Conservation (phyloP, 2,329 filamentous ascomycete genomes). For the Colletotrichum limetticola region DNA sequence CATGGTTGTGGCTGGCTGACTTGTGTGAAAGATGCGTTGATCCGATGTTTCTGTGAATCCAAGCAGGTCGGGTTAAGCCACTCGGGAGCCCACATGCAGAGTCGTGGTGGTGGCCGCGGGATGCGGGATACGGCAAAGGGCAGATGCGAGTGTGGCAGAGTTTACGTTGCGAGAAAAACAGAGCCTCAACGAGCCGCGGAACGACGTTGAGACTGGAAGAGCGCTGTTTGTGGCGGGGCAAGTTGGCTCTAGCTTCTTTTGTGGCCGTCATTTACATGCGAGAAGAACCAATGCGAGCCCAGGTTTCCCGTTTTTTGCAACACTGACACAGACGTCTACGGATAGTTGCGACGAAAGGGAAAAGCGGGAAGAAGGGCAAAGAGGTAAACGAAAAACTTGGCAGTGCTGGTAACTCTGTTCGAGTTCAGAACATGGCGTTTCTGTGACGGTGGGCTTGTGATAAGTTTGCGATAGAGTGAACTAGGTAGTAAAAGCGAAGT, state of each 20-base stretch:
- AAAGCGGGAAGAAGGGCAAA: no score
- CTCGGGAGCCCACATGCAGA: neutral
- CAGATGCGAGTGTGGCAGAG: neutral
- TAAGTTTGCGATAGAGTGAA: neutral
- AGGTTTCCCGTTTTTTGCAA: neutral
- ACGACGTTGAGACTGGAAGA: neutral
- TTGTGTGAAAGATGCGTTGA: neutral
- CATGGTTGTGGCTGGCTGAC: conserved; percentile 8
- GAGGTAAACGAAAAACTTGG: neutral
- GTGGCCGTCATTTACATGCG: neutral
- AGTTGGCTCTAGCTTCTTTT: neutral
- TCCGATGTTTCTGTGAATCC: neutral
- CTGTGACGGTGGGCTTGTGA: neutral
- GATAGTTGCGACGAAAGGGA: neutral
- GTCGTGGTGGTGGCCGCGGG: neutral
- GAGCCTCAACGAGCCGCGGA: neutral
- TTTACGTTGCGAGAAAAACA: neutral
- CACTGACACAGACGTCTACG: conserved; percentile 2
- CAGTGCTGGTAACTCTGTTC: neutral
- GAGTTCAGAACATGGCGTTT: neutral
- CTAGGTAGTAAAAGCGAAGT: neutral
- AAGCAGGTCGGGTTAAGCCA: neutral
- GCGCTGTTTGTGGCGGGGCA: neutral
- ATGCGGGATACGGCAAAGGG: neutral
- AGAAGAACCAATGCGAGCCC: neutral